Conservation (phyloP, 2,329 filamentous ascomycete species). For the Apiospora phragmitis region DNA sequence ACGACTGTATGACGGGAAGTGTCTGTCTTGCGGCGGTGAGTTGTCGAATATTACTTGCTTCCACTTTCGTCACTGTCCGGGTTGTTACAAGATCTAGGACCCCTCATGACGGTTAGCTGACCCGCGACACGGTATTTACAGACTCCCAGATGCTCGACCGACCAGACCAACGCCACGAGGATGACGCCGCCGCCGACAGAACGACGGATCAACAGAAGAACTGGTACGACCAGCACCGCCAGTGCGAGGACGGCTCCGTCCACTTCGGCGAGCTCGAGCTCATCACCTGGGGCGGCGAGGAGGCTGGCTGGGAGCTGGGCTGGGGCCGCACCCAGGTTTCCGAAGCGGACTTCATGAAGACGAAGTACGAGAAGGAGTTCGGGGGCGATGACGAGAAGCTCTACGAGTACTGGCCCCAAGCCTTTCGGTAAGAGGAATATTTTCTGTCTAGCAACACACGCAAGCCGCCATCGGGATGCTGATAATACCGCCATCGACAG, state of each 20-base stretch:
- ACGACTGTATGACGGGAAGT: neutral
- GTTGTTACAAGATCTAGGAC: no score
- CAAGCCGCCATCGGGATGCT: neutral
- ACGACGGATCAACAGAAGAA: neutral
- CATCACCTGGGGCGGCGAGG: conserved; percentile 14
- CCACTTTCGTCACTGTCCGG: neutral
- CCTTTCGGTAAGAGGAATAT: neutral
- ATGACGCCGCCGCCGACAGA: neutral
- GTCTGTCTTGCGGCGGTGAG: neutral
- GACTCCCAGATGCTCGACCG: neutral
- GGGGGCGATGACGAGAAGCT: conserved; percentile 5
- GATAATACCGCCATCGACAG: neutral
- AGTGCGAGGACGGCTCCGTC: conserved; percentile 11
- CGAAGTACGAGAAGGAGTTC: conserved; percentile 12
- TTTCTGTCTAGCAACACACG: neutral
- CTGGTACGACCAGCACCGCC: conserved; percentile 12
- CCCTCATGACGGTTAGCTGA: no score
- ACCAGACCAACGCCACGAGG: neutral
- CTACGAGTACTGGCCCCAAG: conserved; percentile 11
- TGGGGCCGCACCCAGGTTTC: conserved; percentile 10
- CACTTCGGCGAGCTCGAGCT: conserved; percentile 15
- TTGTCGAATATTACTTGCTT: neutral
- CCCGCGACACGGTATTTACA: no score
- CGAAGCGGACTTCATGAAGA: conserved; percentile 9
- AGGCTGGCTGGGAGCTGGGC: neutral